A percentile compares a stretch with the other conserved stretches of the same genome.
Conservation (phyloP, 768 basidiomycete species). For the Leccinum fibrillosum region DNA sequence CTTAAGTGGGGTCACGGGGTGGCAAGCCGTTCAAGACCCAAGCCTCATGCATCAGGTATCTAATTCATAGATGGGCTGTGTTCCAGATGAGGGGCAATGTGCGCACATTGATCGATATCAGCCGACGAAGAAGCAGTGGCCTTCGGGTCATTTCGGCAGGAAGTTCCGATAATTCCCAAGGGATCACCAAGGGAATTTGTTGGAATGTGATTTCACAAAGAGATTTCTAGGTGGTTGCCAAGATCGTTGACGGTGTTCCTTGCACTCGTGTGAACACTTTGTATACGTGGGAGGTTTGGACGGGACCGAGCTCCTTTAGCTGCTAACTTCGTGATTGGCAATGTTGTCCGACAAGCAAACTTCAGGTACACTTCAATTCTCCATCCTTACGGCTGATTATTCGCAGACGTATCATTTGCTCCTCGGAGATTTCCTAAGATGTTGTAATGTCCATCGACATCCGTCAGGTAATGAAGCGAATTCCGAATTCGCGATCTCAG, state of each 20-base stretch:
- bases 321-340: too few species aligned
- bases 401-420: neutral
- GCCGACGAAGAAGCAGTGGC: neutral
- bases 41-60: too few species aligned
- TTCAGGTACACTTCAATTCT: neutral
- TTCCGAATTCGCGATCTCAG: slow-evolving; percentile 1
- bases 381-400: neutral
- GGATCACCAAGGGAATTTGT: neutral
- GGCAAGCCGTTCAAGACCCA: neutral
- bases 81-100: too few species aligned
- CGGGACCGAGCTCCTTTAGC: too few species aligned
- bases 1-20: neutral
- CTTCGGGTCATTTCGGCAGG: neutral
- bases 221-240: too few species aligned
- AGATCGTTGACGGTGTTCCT: too few species aligned
- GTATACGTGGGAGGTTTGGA: neutral
- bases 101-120: too few species aligned
- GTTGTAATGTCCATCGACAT: neutral
- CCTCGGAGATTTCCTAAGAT: neutral
- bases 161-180: neutral
- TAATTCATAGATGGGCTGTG: too few species aligned
- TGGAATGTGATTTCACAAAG: neutral
- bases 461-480: neutral
- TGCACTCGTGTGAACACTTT: neutral
- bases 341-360: neutral